Evolutionary conservation across 805 yeast genomes (phyloP), one percentile per base, ranked within the genome.

Genomic region (Starmerella sirachaensis): DNA sequence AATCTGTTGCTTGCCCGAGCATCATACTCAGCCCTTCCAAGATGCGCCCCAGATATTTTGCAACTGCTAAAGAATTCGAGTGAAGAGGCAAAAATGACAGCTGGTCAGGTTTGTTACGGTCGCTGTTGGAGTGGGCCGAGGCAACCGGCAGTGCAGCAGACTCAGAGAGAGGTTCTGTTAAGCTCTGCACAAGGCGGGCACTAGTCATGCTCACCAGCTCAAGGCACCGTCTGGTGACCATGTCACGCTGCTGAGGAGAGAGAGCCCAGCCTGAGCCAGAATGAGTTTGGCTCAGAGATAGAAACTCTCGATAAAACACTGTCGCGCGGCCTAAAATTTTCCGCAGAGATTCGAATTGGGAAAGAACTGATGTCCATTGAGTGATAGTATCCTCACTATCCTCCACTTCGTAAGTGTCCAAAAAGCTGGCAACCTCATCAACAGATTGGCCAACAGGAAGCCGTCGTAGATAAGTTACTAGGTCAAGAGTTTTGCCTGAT

Each of bases 51-150:
- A 72, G 53, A 48, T 70, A 74, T 45, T 69, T 64, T 24, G 74
- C 54, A 2, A 78, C 64, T 31, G 81, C 66, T 18, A 80, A 59
- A 7, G 78, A 69, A 50, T 78, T 80, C 1, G 84, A 64, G 37
- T 64, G 63, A 1, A 78, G 76, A 3, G 88, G 86, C 17, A 77
- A 52, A 49, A 74, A 76, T 1, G 77, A 76, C 53, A 62, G 71
- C 6, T 46, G 31, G 1, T 34, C 38, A n/a, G 29, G 29, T 21
- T 7, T 17, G 12, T 26, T 20, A 16, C 6, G 21, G 5, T 26
- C 42, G 10, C 20, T 29, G 25, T 37, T 31, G 17, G 31, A 29
- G 32, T 45, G 44, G 12, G 37, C 39, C 3, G 47, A 24, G 2
- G 50, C 45, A 4, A 44, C 34, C 6, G 48, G 49, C 22, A 43